Base-by-base conservation (phyloP, 495 filamentous ascomycete genomes). In the Cercophora newfieldiana region DNA sequence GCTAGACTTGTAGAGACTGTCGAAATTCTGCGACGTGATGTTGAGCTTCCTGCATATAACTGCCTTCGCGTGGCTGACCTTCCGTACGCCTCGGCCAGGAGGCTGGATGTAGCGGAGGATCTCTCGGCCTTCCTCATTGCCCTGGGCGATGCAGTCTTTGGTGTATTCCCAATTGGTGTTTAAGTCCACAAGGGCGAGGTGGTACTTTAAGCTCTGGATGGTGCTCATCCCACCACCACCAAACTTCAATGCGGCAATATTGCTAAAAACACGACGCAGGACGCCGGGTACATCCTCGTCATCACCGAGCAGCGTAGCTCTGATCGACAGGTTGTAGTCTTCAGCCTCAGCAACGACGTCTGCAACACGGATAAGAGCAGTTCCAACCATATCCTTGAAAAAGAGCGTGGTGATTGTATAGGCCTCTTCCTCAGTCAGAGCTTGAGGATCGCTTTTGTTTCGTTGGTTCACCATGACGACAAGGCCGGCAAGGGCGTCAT, bases 401-500 rank as follows among this genome's bases (percentile, higher is more conserved):
- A 33, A 33, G 12, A 5, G 12, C 5, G 30, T 12, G 5, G 30
- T 12, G 30, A 33, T 33, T 12, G 4, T 33, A 4, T 33, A 12
- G 30, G 30, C 30, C 30, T 33, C 5, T 12, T 33, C 12, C 5
- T 33, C 28, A 5, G 56, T 59, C 26, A 59, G 12, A 19, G 21
- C 28, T 7, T 18, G 56, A 22, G 18, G 26, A 37, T 5, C 21
- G 56, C 56, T 14, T 22, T 7, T 31, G 28, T 22, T 37, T n/a
- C 30, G 25, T 3, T 37, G 56, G 3, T 18, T 59, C 12, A 59
- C 28, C 28, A 19, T 59, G 0, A 59, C 56, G 12, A 5, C 26
- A 16, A 33, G 16, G 26, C 56, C 56, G 56, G 56, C 12, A 59
- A 59, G 56, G 28, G 56, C 56, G 56, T 31, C 30, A 26, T 3